phyloP scores from a whole-genome alignment of 139 green algal genomes.

The Edaphochlamys debaryana region DNA sequence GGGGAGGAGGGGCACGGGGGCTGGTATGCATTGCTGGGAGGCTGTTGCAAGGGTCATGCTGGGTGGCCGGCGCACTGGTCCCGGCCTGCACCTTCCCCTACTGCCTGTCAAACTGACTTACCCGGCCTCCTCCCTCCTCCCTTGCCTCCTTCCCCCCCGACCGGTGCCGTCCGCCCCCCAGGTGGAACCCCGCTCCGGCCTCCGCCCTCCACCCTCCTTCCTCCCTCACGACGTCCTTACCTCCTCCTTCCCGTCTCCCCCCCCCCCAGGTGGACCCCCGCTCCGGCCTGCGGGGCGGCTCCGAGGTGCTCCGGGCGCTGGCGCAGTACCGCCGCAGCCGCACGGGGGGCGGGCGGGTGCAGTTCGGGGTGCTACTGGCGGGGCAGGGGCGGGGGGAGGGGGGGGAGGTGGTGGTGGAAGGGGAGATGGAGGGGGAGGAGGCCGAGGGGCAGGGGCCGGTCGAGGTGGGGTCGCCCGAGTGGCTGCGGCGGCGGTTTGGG shows the following conservation, averaged over 20 bases:
- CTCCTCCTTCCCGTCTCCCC: neutral
- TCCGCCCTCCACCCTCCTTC: no score
- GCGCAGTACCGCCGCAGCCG: slow-evolving; percentile 60
- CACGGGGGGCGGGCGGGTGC: slow-evolving; percentile 55
- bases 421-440: neutral
- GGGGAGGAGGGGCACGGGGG: neutral
- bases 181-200: no score
- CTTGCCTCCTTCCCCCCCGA: no score
- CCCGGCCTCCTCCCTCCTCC: no score
- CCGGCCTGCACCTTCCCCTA: no score
- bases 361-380: slow-evolving; percentile 54
- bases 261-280: slow-evolving; percentile 47
- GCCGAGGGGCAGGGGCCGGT: neutral
- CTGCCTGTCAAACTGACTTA: no score
- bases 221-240: no score
- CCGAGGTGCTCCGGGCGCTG: slow-evolving; percentile 48
- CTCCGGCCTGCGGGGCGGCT: slow-evolving; percentile 33
- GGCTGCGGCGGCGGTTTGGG: slow-evolving; percentile 7
- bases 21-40: neutral
- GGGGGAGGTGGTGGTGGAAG: neutral
- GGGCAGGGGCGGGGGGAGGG: neutral
- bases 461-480: neutral
- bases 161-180: no score
- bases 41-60: no score
- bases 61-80: no score